phyloP scores from a whole-genome alignment of 768 basidiomycete genomes.

The Lactarius vividus region DNA sequence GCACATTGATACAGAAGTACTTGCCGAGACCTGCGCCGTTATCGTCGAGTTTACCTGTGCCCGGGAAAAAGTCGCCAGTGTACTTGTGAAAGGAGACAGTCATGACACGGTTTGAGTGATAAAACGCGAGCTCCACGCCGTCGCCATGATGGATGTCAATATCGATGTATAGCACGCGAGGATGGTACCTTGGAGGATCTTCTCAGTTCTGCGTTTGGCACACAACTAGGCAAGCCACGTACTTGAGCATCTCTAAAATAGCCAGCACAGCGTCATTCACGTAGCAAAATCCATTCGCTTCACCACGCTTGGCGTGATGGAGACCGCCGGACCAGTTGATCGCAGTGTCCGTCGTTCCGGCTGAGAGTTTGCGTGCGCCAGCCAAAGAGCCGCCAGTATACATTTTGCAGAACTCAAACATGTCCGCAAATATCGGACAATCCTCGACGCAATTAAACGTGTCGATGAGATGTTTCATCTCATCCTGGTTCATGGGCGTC shows the following conservation, averaged over 20 bases:
- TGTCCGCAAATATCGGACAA: conserved; percentile 92
- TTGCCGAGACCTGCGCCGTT: conserved; percentile 86
- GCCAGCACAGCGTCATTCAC: conserved; percentile 96
- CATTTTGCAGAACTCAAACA: conserved; percentile 93
- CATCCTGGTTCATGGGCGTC: conserved; percentile 67
- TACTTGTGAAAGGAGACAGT: conserved; percentile 99
- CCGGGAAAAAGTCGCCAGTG: conserved; percentile 97
- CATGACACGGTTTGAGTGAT: conserved; percentile 96
- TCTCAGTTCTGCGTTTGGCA: not conserved
- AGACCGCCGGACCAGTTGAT: conserved; percentile 99
- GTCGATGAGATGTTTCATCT: conserved; percentile 76
- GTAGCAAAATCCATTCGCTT: conserved; percentile 98
- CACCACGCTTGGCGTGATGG: conserved; percentile 96
- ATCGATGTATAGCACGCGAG: conserved; percentile 95
- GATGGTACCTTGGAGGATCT: conserved; percentile 62
- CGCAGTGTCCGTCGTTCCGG: conserved; percentile 89
- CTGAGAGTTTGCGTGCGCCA: conserved; percentile 82
- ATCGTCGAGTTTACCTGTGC: conserved; percentile 94
- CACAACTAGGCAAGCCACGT: not conserved
- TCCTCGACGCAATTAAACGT: conserved; percentile 95
- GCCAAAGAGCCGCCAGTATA: conserved; percentile 92
- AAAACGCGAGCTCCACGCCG: conserved; percentile 97
- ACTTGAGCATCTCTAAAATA: conserved; percentile 81
- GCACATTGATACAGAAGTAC: conserved; percentile 94
- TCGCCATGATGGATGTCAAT: conserved; percentile 99